Evolutionary conservation across 2,329 filamentous ascomycete genomes (phyloP), one percentile per base, ranked within the genome.

Genomic region (Fusarium sp.): DNA sequence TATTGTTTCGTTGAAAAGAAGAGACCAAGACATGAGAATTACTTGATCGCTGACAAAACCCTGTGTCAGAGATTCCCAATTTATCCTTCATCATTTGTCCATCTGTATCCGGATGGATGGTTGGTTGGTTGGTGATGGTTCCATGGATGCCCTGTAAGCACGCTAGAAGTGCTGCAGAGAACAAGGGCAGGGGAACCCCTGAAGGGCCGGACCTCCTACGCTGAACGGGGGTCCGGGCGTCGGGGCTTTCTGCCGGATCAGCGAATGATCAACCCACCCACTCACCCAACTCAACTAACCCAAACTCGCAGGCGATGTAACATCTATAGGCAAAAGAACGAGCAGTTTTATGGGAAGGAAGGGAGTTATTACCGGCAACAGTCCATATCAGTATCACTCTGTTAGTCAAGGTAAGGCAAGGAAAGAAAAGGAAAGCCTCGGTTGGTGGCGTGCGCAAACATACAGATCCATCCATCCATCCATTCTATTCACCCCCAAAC

Each of bases 211-310:
- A 8, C 26, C 13, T 23, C 26, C 13, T 23, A 26, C n/a, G 30
- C 30, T 11, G n/a, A n/a, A 8, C 20, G 15, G 7, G 2, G 23
- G 36, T 50, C 31, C 59, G 44, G 60, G 26, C 30, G 34, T 54
- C 60, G 62, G 62, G 23, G 53, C 6, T 46, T 47, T 59, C 20
- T 62, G 61, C 62, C 62, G 46, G 62, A 65, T 65, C 62, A 60
- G 41, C 62, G 46, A 46, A 30, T 23, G 57, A 34, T 34, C 6
- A 6, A 23, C 23, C 23, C 23, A 23, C 23, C 23, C 23, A 38
- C 23, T 54, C n/a, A 40, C n/a, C 18, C 16, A 20, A 23, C 30
- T 11, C 26, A 31, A 45, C 42, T 45, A 45, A 31, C 42, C 42
- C 26, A 33, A 45, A 45, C 28, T n/a, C 42, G 28, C n/a, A 31